phyloP scores from a whole-genome alignment of 2,329 filamentous ascomycete genomes.

The Septoria linicola region DNA sequence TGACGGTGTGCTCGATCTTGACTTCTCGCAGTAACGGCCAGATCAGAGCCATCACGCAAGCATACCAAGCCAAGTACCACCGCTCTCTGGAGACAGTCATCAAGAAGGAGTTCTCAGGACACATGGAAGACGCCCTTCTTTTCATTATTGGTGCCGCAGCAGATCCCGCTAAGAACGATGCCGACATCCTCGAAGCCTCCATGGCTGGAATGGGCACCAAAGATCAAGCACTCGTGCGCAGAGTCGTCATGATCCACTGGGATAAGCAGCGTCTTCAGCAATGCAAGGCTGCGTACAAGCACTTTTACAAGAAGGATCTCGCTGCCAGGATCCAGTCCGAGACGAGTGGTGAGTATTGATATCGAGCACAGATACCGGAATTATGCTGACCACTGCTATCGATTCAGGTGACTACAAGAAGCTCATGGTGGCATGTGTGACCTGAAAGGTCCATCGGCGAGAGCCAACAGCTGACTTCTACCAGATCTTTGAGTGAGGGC shows the following conservation, averaged over 20 bases:
- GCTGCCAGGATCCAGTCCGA: slow-evolving; percentile 72
- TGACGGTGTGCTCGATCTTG: slow-evolving; percentile 76
- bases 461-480: slow-evolving; percentile 5
- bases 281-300: slow-evolving; percentile 74
- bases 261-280: slow-evolving; percentile 70
- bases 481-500: slow-evolving; percentile 25
- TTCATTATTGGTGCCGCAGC: slow-evolving; percentile 73
- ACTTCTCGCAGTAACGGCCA: slow-evolving; percentile 75
- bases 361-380: neutral
- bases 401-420: slow-evolving; percentile 63
- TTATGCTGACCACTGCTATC: neutral
- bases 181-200: slow-evolving; percentile 73
- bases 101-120: slow-evolving; percentile 80
- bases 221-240: slow-evolving; percentile 72
- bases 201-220: slow-evolving; percentile 90
- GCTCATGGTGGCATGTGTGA: slow-evolving; percentile 63
- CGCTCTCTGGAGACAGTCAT: slow-evolving; percentile 70
- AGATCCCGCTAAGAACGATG: slow-evolving; percentile 83
- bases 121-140: slow-evolving; percentile 83
- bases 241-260: slow-evolving; percentile 84
- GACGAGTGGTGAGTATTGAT: slow-evolving; percentile 56
- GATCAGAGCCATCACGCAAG: slow-evolving; percentile 73
- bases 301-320: slow-evolving; percentile 67
- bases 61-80: slow-evolving; percentile 72
- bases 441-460: slow-evolving; percentile 6